phyloP scores from a whole-genome alignment of 2,329 filamentous ascomycete species.

The Sporothrix inflata region DNA sequence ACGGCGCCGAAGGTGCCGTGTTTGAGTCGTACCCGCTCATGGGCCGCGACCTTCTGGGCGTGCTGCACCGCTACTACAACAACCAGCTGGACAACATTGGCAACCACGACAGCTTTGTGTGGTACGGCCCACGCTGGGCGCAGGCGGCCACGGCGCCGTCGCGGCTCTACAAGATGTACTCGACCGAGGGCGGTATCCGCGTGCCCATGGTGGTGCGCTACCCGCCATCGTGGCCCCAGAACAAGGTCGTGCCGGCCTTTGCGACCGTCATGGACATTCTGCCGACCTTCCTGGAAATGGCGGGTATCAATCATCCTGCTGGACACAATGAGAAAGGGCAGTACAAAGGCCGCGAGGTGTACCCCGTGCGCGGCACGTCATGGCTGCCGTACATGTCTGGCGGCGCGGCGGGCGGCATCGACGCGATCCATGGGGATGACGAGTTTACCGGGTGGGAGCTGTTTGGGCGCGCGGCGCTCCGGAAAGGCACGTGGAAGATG shows the following conservation, averaged over 20 bases:
- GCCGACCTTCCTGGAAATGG: constrained; percentile 53
- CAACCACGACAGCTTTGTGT: constrained; percentile 56
- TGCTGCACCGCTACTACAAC: constrained; percentile 52
- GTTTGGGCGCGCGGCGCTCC: constrained; percentile 42
- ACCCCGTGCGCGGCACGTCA: constrained; percentile 39
- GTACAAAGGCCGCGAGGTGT: constrained; percentile 45
- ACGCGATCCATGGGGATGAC: constrained; percentile 43
- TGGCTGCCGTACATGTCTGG: constrained; percentile 34
- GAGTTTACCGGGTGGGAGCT: constrained; percentile 46
- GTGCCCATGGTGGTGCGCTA: constrained; percentile 53
- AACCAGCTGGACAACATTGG: constrained; percentile 60
- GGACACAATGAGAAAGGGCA: constrained; percentile 38
- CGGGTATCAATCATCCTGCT: constrained; percentile 54
- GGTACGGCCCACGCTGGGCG: constrained; percentile 62
- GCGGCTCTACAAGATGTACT: constrained; percentile 43
- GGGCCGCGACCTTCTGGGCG: constrained; percentile 34
- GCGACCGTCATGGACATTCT: constrained; percentile 57
- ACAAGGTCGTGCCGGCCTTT: constrained; percentile 48
- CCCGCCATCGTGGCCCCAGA: constrained; percentile 47
- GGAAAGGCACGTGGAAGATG: constrained; percentile 45
- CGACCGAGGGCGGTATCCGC: constrained; percentile 54
- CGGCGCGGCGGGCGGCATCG: constrained; percentile 2
- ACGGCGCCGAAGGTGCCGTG: constrained; percentile 31
- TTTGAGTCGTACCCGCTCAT: constrained; percentile 32
- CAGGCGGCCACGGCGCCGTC: constrained; percentile 40